Conservation (phyloP, 2,329 filamentous ascomycete genomes). For the Xylaria sp. region DNA sequence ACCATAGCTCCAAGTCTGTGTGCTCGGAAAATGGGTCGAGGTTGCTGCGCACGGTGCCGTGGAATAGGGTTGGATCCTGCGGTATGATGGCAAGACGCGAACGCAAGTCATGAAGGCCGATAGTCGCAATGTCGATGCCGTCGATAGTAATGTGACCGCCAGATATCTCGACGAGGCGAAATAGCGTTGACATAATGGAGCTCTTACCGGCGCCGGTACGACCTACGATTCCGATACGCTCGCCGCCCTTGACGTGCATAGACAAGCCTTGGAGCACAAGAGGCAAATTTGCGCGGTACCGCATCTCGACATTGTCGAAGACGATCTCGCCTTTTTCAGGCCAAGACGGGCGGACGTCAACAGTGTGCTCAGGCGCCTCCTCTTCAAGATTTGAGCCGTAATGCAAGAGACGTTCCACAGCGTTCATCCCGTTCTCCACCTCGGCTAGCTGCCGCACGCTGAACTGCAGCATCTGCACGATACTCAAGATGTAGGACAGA, state of each 20-base stretch:
- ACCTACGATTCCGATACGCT: conserved; percentile 83
- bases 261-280: conserved; percentile 76
- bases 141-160: conserved; percentile 72
- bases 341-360: conserved; percentile 79
- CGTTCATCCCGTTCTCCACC: conserved; percentile 98
- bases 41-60: conserved; percentile 81
- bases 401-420: conserved; percentile 89
- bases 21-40: conserved; percentile 85
- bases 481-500: conserved; percentile 89
- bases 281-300: conserved; percentile 76
- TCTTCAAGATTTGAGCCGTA: conserved; percentile 89
- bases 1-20: conserved; percentile 80
- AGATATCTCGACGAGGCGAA: conserved; percentile 76
- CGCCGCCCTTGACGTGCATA: conserved; percentile 78
- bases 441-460: conserved; percentile 93
- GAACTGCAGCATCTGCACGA: conserved; percentile 96
- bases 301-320: conserved; percentile 81
- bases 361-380: conserved; percentile 83
- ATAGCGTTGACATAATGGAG: conserved; percentile 84
- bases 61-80: conserved; percentile 85
- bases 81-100: conserved; percentile 84
- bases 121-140: conserved; percentile 74
- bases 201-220: conserved; percentile 86
- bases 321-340: conserved; percentile 85
- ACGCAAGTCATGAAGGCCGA: conserved; percentile 79